Percentiles rank a stretch among this genome's conserved stretches.
Conservation (phyloP, 495 filamentous ascomycete genomes). For the Neurospora hispaniola region DNA sequence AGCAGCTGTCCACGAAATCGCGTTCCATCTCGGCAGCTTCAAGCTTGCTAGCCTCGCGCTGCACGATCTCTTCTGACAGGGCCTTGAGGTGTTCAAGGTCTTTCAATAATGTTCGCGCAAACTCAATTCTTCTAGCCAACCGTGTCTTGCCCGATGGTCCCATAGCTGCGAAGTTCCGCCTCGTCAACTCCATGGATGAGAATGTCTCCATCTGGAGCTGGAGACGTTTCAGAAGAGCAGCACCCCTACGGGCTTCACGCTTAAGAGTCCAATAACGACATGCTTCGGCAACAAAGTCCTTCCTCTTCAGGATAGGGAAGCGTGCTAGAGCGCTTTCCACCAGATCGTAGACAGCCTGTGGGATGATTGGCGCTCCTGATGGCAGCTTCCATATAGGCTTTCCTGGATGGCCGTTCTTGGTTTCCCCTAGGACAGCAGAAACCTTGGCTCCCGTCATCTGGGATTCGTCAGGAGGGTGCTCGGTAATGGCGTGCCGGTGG, state of each 20-base stretch:
- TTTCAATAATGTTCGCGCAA: conserved; percentile 60
- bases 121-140: conserved; percentile 74
- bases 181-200: conserved; percentile 89
- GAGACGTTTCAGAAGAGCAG: conserved; percentile 80
- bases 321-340: conserved; percentile 69
- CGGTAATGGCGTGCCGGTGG: conserved; percentile 47
- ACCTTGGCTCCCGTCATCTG: conserved; percentile 44
- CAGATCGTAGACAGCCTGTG: conserved; percentile 67
- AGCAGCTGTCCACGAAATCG: conserved; percentile 71
- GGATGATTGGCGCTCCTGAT: conserved; percentile 90
- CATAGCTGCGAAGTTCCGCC: conserved; percentile 86
- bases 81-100: conserved; percentile 65
- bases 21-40: conserved; percentile 64
- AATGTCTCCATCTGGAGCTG: conserved; percentile 93
- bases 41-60: conserved; percentile 64
- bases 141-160: conserved; percentile 70
- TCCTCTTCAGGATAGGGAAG: conserved; percentile 73
- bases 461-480: conserved; percentile 45
- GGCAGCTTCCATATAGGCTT: conserved; percentile 86
- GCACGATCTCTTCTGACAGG: conserved; percentile 56
- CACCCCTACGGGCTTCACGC: conserved; percentile 81
- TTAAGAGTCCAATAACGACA: conserved; percentile 98
- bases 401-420: conserved; percentile 55
- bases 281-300: conserved; percentile 83
- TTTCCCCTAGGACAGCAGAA: conserved; percentile 54